Base-by-base conservation (phyloP, 192 early-diverging fungal species). In the Rhizophagus prolifer region DNA sequence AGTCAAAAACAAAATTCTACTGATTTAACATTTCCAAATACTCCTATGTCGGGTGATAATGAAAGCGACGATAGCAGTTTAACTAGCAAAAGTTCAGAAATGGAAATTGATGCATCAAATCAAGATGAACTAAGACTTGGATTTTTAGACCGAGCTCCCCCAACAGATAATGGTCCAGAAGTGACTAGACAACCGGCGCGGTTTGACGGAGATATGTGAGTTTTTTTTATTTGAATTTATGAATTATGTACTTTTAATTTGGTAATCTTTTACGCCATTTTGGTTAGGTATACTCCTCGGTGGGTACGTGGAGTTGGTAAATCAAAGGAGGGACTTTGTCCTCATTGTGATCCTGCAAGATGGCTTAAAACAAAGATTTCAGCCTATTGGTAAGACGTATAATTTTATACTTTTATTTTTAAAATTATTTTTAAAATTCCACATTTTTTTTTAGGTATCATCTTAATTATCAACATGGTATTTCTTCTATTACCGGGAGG, bases 301-400 rank as follows among this genome's bases (percentile, higher is more conserved):
- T 76, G 74, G 74, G 74, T 76, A 13, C 74, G 74, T 64, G 74
- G 74, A 34, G 74, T 76, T 41, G 74, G 74, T 14, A 76, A 76
- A 34, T 76, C 74, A 9, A 76, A 76, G 41, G 74, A 76, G 31
- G 74, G 74, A 46, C 64, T 76, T 31, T 76, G 74, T 21, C 74
- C 74, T 66, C 74, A 76, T 65, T 76, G 74, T 66, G 58, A 76
- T 13, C 74, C 74, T 66, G n/a, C 63, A 3, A 63, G 74, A 47
- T 76, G 74, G 74, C 47, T 66, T 12, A 76, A 76, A 54, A 76
- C 74, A 34, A 76, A 76, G 25, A 76, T 76, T 66, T 76, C 74
- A 19, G 74, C 74, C 9, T 76, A 76, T 58, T 76, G 74, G 74
- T 76, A 66, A 66, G 25, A 19, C 9, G 50, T 47, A 46, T 26